These are phyloP conservation scores for Aspergillus oerlinghausenensis DNA, from an alignment of 2,329 filamentous ascomycete genomes.

Conservation along the genomic window DNA sequence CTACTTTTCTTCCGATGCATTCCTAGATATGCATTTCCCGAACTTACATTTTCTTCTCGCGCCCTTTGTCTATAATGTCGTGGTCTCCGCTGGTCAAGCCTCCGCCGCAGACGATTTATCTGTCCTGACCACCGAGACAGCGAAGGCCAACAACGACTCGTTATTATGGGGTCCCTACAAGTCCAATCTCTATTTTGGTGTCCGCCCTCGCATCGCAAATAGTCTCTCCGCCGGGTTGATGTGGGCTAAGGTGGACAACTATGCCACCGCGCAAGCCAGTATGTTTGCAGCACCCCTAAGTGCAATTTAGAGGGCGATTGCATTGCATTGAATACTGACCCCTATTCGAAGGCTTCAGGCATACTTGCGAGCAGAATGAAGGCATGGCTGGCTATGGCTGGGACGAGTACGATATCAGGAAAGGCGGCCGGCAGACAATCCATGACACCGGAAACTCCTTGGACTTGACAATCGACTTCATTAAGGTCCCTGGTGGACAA, in stretches of 20 bases:
- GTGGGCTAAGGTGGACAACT: conserved; percentile 84
- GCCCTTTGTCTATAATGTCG: conserved; percentile 25
- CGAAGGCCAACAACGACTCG: conserved; percentile 65
- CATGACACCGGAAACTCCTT: conserved; percentile 84
- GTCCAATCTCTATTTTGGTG: conserved; percentile 90
- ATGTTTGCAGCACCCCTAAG: conserved; percentile 32
- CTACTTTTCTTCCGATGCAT: conserved; percentile 14
- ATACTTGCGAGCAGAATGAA: conserved; percentile 94
- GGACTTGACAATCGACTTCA: conserved; percentile 87
- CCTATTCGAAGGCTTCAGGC: conserved; percentile 64
- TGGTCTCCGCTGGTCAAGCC: conserved; percentile 23
- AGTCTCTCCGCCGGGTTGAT: conserved; percentile 78
- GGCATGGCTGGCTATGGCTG: conserved; percentile 94
- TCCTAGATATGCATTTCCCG: conserved; percentile 24
- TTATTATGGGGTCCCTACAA: conserved; percentile 95
- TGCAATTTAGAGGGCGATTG: neutral
- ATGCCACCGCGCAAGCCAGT: conserved; percentile 70
- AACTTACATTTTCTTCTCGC: conserved; percentile 23
- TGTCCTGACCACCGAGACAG: conserved; percentile 36
- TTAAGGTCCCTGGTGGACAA: conserved; percentile 81
- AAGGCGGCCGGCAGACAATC: conserved; percentile 82
- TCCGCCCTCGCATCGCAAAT: conserved; percentile 74
- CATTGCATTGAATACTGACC: conserved; percentile 13
- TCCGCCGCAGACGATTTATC: conserved; percentile 28
- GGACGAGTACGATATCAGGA: conserved; percentile 92